Evolutionary conservation across 129 eudicot genomes (phyloP), one percentile per base, ranked within the genome.

Genomic region (Flaveria brownii): DNA sequence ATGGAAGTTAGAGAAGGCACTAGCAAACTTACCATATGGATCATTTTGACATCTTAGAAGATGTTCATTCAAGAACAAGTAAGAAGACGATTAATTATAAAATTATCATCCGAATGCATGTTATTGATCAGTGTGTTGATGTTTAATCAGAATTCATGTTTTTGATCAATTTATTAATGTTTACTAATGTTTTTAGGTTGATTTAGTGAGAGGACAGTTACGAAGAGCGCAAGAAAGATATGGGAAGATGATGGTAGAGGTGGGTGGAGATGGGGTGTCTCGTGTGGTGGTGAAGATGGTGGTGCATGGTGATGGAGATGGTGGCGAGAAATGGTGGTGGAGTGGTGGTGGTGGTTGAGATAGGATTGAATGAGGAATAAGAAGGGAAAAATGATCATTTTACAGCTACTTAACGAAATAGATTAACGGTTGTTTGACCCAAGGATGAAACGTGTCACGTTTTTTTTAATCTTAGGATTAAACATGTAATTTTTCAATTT

Each of bases 61-160:
- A 92, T 82, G 93, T 92, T 49, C 89, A 89, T 92, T 49, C 89
- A 89, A 79, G 96, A 92, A 84, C 96, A 92, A 89, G 97, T 92
- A 63, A 70, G 83, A 65, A 54, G 71, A 22, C 55, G 17, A 36
- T 41, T 17, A 30, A 67, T 7, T 4, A n/a, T 45, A 50, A 47
- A 61, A n/a, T 70, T 18, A 52, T 76, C 33, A 52, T 77, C 42
- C 9, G 10, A 71, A 5, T 45, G 17, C 14, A 18, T 16, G 2
- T 25, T 33, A 2, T 36, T 62, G 2, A 33, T 28, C 16, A 55
- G 46, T 66, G 28, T 76, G 0, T 28, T 69, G 12, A n/a, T 6
- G 60, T 70, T 63, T 20, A 20, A 52, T 77, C 42, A 14, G 10
- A 71, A 5, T 45, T 28, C 14, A 18, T 16, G 2, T 25, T 33